These are phyloP conservation scores for Rubroboletus pulcherrimus DNA, from an alignment of 768 basidiomycete species.

Conservation along the genomic window DNA sequence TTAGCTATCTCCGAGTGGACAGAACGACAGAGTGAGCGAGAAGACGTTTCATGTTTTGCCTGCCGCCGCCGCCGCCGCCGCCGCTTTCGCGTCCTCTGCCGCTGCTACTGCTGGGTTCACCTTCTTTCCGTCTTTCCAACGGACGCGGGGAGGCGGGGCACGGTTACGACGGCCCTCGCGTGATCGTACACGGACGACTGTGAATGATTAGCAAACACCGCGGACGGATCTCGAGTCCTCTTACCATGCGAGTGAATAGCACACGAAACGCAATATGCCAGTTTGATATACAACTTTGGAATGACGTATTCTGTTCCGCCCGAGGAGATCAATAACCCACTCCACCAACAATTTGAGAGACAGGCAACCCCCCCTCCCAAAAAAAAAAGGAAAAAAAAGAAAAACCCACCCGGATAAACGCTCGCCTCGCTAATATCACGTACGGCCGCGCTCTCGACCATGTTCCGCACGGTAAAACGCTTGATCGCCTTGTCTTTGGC, in stretches of 20 bases:
- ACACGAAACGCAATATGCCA: conserved; percentile 97
- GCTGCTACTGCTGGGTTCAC: conserved; percentile 94
- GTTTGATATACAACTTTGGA: conserved; percentile 98
- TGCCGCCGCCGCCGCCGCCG: conserved; percentile 40
- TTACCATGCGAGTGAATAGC: conserved; percentile 98
- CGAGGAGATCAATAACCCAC: background rate
- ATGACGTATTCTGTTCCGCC: conserved; percentile 75
- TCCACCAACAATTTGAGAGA: too few species aligned
- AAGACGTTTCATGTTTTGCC: conserved; percentile 44
- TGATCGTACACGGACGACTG: conserved; percentile 97
- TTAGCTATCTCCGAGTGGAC: background rate
- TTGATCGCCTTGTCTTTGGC: conserved; percentile 99
- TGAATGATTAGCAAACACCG: background rate
- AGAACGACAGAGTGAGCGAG: too few species aligned
- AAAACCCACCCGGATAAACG: conserved; percentile 75
- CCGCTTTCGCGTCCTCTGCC: conserved; percentile 81
- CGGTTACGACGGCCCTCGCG: conserved; percentile 95
- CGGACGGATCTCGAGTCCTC: conserved; percentile 24
- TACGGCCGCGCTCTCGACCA: conserved; percentile 98
- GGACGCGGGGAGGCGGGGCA: conserved; percentile 90
- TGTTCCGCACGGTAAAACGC: conserved; percentile 98
- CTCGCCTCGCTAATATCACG: conserved; percentile 96
- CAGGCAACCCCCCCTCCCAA: too few species aligned
- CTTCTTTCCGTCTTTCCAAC: conserved; percentile 96
- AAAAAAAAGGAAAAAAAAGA: too few species aligned